Evolutionary conservation across 176 grass and related monocot species (phyloP), one percentile per base, ranked within the genome.

Genomic region (Calamus simplicifolius): DNA sequence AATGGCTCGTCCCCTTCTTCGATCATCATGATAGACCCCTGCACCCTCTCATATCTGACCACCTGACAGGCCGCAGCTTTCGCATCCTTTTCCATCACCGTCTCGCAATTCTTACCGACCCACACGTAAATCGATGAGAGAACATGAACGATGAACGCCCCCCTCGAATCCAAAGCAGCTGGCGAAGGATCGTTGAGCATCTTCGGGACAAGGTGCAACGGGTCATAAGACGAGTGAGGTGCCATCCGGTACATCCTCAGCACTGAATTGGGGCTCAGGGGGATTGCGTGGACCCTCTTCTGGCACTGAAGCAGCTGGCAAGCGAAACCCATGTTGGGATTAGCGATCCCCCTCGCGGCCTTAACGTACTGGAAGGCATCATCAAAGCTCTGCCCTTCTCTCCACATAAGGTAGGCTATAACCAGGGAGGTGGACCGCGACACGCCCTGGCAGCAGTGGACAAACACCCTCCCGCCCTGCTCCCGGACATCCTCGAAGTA

Each of bases 401-500:
- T 85, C 94, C 94, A 98, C 94, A 98, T 98, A 65, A 98, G 54
- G 67, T 98, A 98, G 4, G 94, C 94, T 13, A 98, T 98, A 6
- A 92, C 94, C 17, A 98, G 73, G 17, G 94, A 98, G 5, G 94
- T 98, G 2, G 94, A 98, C 59, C 94, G 68, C 0, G 94, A 98
- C 4, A 98, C 94, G 48, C 93, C 94, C 69, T 93, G 94, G 69
- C 88, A 98, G 72, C 94, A 98, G 69, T 98, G 94, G 43, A 98
- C 94, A 8, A 98, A 92, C 6, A 98, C 94, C 0, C 85, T 85
- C 0, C 94, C 94, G 2, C 56, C 56, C 55, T 89, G 81, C 77
- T 92, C 87, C 56, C 94, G 81, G 25, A 98, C 94, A 28, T 98
- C 94, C 85, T 98, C 94, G 56, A 98, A 98, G 62, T 98, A 98